phyloP scores from a whole-genome alignment of 208 protist genomes.

The Trypanosomatidae sp. region DNA sequence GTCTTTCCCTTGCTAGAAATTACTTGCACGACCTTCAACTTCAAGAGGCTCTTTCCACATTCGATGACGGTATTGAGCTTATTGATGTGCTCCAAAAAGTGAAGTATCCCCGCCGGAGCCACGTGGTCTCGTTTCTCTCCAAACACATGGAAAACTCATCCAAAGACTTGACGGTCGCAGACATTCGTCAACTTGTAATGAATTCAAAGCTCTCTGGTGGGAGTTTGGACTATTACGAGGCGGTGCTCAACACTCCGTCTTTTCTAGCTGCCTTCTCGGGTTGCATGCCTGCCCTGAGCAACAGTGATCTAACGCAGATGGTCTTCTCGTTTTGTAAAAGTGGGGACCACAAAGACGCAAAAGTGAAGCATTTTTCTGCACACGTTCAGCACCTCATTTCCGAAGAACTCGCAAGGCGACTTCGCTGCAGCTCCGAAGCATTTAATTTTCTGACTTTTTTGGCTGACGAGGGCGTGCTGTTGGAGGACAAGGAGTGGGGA shows the following conservation, averaged over 20 bases:
- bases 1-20: constrained; percentile 16
- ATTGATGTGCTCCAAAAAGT: constrained; percentile 13
- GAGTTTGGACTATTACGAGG: constrained; percentile 21
- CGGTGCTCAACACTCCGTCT: not conserved
- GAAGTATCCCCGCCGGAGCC: constrained; percentile 22
- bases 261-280: constrained; percentile 11
- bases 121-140: constrained; percentile 8
- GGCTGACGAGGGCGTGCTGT: not conserved
- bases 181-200: constrained; percentile 9
- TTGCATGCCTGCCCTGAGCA: constrained; percentile 3
- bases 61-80: constrained; percentile 32
- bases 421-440: not conserved
- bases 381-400: constrained; percentile 3
- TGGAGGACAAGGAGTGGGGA: constrained; percentile 10
- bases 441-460: not conserved
- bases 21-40: constrained; percentile 28
- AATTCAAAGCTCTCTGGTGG: constrained; percentile 4
- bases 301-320: constrained; percentile 10
- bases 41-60: constrained; percentile 6
- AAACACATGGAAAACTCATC: constrained; percentile 14
- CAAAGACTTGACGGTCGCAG: constrained; percentile 1
- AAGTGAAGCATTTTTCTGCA: too few species aligned
- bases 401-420: not conserved
- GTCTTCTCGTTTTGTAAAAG: constrained; percentile 1
- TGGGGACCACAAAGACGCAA: too few species aligned